phyloP scores from a whole-genome alignment of 129 eudicot genomes.

The Calendula officinalis region DNA sequence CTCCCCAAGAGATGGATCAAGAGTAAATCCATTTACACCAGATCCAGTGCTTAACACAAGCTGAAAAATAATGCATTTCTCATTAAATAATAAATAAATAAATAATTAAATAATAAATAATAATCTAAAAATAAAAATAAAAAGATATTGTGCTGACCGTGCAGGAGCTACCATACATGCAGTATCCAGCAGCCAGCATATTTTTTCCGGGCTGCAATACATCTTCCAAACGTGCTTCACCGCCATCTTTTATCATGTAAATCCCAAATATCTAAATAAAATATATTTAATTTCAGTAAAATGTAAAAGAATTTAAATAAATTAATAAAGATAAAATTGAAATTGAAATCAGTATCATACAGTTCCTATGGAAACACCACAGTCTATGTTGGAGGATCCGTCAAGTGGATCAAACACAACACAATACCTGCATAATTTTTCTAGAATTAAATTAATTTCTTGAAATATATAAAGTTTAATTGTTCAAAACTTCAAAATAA shows the following conservation, averaged over 20 bases:
- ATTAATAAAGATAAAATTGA: neutral
- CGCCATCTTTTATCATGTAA: constrained; percentile 64
- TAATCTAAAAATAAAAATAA: too few relatives aligned
- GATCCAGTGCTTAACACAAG: constrained; percentile 86
- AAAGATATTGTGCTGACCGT: constrained; percentile 46
- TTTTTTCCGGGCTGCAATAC: constrained; percentile 88
- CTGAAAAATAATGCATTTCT: constrained; percentile 37
- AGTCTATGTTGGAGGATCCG: constrained; percentile 98
- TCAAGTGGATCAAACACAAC: constrained; percentile 95
- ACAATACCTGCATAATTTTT: constrained; percentile 59
- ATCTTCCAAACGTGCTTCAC: constrained; percentile 63
- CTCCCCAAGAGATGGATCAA: constrained; percentile 98
- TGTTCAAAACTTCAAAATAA: too few relatives aligned
- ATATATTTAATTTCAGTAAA: constrained; percentile 11
- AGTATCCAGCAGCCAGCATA: constrained; percentile 96
- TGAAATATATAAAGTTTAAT: neutral
- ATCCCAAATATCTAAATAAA: constrained; percentile 88
- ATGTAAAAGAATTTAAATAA: neutral
- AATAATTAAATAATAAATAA: too few relatives aligned
- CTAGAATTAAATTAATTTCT: neutral
- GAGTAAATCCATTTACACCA: constrained; percentile 98
- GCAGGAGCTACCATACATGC: constrained; percentile 99
- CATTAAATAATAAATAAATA: constrained; percentile 14
- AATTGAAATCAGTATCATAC: constrained; percentile 36
- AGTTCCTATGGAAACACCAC: constrained; percentile 98